Conservation (phyloP, 2,329 filamentous ascomycete species). For the Paecilomyces formosus region DNA sequence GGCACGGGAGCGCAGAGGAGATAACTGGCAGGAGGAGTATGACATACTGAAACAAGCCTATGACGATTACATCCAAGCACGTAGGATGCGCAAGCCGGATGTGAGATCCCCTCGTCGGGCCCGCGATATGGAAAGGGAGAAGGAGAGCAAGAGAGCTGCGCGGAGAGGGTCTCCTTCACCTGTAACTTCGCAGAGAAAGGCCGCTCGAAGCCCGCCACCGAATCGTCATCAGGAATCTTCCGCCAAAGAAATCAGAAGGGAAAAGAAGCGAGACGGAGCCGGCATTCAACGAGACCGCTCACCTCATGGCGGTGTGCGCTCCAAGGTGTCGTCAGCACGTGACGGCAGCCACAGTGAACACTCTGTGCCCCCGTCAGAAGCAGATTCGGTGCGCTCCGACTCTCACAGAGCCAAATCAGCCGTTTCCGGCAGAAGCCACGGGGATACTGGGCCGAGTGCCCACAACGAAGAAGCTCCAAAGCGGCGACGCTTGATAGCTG, state of each 20-base stretch:
- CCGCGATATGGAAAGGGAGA: slow-evolving; percentile 33
- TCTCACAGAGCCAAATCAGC: slow-evolving; percentile 20
- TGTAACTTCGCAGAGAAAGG: slow-evolving; percentile 21
- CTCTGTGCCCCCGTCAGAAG: slow-evolving; percentile 21
- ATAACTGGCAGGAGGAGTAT: slow-evolving; percentile 84
- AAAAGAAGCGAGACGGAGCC: slow-evolving; percentile 18
- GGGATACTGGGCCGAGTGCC: slow-evolving; percentile 18
- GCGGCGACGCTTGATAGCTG: slow-evolving; percentile 33
- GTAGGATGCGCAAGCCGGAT: slow-evolving; percentile 27
- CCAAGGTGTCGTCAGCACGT: slow-evolving; percentile 16
- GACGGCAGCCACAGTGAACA: slow-evolving; percentile 17
- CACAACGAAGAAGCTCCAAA: slow-evolving; percentile 29
- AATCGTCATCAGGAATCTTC: slow-evolving; percentile 16
- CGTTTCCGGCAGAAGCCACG: slow-evolving; percentile 18
- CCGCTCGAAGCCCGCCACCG: slow-evolving; percentile 22
- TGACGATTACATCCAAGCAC: slow-evolving; percentile 26
- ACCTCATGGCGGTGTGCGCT: slow-evolving; percentile 8
- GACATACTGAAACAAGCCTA: slow-evolving; percentile 65
- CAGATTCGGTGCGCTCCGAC: slow-evolving; percentile 20
- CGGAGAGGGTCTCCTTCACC: slow-evolving; percentile 35
- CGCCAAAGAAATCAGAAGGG: slow-evolving; percentile 18
- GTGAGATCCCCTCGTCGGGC: slow-evolving; percentile 31
- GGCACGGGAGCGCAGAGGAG: slow-evolving; percentile 71
- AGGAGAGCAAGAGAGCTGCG: slow-evolving; percentile 23
- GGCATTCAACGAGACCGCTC: slow-evolving; percentile 18